Base-by-base conservation (phyloP, 108 stramenopile genomes). In the Cyclotella cryptica region DNA sequence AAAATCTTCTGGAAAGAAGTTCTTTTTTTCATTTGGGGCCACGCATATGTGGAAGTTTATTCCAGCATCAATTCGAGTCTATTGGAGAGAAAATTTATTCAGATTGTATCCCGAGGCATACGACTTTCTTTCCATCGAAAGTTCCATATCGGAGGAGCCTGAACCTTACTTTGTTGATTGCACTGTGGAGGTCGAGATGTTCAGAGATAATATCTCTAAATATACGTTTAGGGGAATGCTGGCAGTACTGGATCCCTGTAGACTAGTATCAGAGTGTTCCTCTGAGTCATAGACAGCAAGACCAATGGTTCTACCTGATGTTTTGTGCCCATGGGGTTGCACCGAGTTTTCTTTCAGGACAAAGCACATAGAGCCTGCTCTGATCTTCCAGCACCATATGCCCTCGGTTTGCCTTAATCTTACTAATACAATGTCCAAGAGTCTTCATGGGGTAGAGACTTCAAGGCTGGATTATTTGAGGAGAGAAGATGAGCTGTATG, bases 261-360 rank as follows among this genome's bases (percentile, higher is more conserved):
- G 58, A 59, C 9, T 59, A 8, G 58, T 8, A 30, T 10, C 27
- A 10, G 7, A 27, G 18, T 10, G 11, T 27, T 8, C 27, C 8
- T 8, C 7, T 18, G 28, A 10, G 6, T n/a, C n/a, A n/a, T n/a
- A n/a, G n/a, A n/a, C n/a, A n/a, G n/a, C n/a, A n/a, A 26, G 28
- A 29, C 58, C 58, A 9, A 29, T 29, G 9, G 43, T 76, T 3
- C 42, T 76, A 19, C 75, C 75, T 0, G 60, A 76, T 30, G 22
- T 55, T 15, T 24, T 67, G 41, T 76, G 75, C 30, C 75, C 75
- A 3, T 76, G 66, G 66, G 75, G 75, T 12, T 76, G 75, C 26
- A 51, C 75, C 0, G 75, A 76, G 22, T 76, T 67, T 24, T n/a
- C 18, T 13, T 45, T 29, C 26, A 15, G 21, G 58, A 54, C 69